These are phyloP conservation scores for Phytopythium chamaehyphon DNA, from an alignment of 352 stramenopile species.

Conservation along the genomic window DNA sequence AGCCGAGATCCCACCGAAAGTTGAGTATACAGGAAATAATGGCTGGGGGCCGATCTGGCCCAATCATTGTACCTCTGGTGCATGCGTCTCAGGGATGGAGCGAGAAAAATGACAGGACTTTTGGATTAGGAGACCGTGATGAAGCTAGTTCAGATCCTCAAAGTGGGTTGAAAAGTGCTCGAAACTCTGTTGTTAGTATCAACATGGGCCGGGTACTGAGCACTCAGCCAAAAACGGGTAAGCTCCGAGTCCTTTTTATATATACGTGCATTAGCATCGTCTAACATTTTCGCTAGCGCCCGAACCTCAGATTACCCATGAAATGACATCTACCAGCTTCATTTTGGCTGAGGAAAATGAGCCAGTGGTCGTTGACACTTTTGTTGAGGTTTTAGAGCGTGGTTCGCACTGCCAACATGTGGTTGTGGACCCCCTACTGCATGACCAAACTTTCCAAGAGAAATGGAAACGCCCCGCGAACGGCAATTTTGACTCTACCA, in stretches of 20 bases:
- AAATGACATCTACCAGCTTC: neutral
- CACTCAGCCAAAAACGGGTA: neutral
- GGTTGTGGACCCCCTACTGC: slow-evolving; percentile 47
- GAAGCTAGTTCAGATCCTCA: no score
- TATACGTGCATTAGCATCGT: no score
- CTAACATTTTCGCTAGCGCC: no score
- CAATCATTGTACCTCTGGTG: neutral
- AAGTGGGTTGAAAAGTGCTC: neutral
- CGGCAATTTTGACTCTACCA: slow-evolving; percentile 15
- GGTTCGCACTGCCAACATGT: slow-evolving; percentile 46
- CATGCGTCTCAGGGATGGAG: neutral
- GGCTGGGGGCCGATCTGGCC: neutral
- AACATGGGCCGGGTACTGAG: neutral
- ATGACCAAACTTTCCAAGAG: slow-evolving; percentile 52
- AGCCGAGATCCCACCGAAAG: slow-evolving; percentile 22
- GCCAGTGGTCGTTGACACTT: slow-evolving; percentile 29
- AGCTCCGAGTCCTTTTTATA: no score
- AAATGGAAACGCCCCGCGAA: slow-evolving; percentile 33
- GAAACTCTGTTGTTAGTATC: neutral
- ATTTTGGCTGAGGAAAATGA: slow-evolving; percentile 26
- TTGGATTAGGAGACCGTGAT: neutral
- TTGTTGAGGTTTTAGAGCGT: slow-evolving; percentile 59
- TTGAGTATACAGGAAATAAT: slow-evolving; percentile 14
- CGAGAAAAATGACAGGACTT: neutral
- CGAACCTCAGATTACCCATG: no score